A percentile compares a stretch with the other conserved stretches of the same genome.
phyloP scores from a whole-genome alignment of 176 grass and related monocot species.

The Carex parvula region DNA sequence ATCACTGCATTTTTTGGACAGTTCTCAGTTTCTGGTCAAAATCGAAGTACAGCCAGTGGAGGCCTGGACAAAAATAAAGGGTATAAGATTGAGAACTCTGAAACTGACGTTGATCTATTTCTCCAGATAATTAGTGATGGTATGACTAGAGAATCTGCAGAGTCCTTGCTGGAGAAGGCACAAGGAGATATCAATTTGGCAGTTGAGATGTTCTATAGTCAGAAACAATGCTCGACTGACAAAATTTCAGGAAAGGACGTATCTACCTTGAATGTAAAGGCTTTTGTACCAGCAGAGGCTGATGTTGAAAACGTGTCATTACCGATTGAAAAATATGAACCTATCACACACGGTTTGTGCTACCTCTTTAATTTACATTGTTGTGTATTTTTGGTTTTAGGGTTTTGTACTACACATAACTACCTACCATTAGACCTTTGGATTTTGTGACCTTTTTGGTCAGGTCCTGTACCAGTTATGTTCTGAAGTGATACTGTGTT shows the following conservation, averaged over 20 bases:
- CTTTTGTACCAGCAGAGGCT: constrained; percentile 39
- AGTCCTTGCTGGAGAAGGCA: constrained; percentile 66
- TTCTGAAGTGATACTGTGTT: neutral
- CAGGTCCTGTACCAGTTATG: neutral
- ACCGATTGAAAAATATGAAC: constrained; percentile 77
- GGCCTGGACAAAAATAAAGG: constrained; percentile 35
- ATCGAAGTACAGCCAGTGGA: constrained; percentile 15
- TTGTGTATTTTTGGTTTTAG: neutral
- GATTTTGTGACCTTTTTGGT: neutral
- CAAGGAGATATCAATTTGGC: constrained; percentile 74
- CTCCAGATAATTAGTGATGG: constrained; percentile 76
- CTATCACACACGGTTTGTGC: constrained; percentile 76
- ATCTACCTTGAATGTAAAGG: constrained; percentile 51
- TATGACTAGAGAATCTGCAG: constrained; percentile 58
- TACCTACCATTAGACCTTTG: neutral
- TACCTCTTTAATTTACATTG: constrained; percentile 21
- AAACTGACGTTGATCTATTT: constrained; percentile 55
- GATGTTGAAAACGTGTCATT: constrained; percentile 54
- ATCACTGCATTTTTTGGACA: constrained; percentile 71
- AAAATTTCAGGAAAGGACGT: constrained; percentile 33
- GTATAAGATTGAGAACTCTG: constrained; percentile 21
- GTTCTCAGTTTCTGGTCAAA: constrained; percentile 27
- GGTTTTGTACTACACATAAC: neutral
- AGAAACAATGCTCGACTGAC: constrained; percentile 22
- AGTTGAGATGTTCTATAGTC: constrained; percentile 76